Conservation (phyloP, 495 filamentous ascomycete species). For the Xylaria venustula region DNA sequence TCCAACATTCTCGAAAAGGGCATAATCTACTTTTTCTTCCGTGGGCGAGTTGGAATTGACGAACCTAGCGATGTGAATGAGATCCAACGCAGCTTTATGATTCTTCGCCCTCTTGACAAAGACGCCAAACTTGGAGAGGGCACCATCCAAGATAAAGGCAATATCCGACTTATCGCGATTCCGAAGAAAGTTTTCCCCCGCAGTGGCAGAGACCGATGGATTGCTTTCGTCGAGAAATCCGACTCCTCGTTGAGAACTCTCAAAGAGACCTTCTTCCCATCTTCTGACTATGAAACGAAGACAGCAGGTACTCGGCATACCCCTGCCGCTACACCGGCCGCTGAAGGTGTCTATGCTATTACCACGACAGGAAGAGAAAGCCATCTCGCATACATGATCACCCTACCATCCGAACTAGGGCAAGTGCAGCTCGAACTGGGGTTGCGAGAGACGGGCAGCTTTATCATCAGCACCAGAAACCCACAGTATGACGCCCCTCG, state of each 20-base stretch:
- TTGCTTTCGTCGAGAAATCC: conserved; percentile 82
- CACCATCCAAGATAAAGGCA: conserved; percentile 62
- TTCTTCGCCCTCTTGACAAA: conserved; percentile 72
- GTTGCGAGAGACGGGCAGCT: conserved; percentile 68
- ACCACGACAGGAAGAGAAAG: conserved; percentile 67
- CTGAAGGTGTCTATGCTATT: conserved; percentile 85
- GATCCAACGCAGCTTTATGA: conserved; percentile 76
- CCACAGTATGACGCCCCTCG: conserved; percentile 66
- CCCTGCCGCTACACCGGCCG: conserved; percentile 71
- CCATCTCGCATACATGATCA: conserved; percentile 81
- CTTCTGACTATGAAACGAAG: conserved; percentile 71
- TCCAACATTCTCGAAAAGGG: conserved; percentile 88
- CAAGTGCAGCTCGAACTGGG: conserved; percentile 79
- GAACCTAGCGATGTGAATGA: conserved; percentile 70
- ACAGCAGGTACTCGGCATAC: conserved; percentile 69
- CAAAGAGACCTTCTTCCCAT: conserved; percentile 66
- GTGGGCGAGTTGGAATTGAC: conserved; percentile 70
- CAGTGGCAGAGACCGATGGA: conserved; percentile 70
- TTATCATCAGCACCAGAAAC: conserved; percentile 78
- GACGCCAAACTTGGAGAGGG: conserved; percentile 65
- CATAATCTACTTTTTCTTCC: conserved; percentile 91
- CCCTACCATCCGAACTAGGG: conserved; percentile 66
- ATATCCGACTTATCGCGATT: conserved; percentile 70
- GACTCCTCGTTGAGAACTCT: conserved; percentile 66
- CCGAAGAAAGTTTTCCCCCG: conserved; percentile 85